Conservation (phyloP, 2,329 filamentous ascomycete genomes). For the Aspergillus persii region DNA sequence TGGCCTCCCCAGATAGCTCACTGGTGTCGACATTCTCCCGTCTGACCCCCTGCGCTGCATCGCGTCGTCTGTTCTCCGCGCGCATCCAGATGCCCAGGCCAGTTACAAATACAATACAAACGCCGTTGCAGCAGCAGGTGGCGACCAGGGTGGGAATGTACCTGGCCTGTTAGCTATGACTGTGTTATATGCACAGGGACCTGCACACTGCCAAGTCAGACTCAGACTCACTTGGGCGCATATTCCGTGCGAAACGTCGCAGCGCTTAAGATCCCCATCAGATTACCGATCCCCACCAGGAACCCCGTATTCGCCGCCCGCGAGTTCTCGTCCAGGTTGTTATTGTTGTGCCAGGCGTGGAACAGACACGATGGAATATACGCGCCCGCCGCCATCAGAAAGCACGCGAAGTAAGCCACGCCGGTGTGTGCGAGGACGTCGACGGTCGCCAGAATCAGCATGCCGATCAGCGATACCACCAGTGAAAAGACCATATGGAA, state of each 20-base stretch:
- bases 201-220: too few relatives aligned
- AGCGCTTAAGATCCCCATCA: constrained; percentile 47
- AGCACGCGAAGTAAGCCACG: constrained; percentile 52
- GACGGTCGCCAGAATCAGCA: constrained; percentile 46
- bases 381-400: constrained; percentile 44
- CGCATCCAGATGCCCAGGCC: constrained; percentile 48
- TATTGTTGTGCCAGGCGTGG: constrained; percentile 54
- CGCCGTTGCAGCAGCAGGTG: constrained; percentile 43
- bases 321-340: constrained; percentile 51
- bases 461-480: constrained; percentile 41
- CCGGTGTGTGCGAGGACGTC: constrained; percentile 43
- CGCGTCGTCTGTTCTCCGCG: constrained; percentile 41
- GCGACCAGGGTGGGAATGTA: constrained; percentile 50
- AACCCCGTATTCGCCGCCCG: constrained; percentile 51
- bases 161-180: constrained; percentile 1
- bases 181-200: too few relatives aligned
- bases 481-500: constrained; percentile 47
- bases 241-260: constrained; percentile 50
- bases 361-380: constrained; percentile 51
- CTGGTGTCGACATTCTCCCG: constrained; percentile 43
- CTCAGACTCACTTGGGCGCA: constrained; percentile 39
- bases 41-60: constrained; percentile 36
- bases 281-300: constrained; percentile 49
- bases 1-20: constrained; percentile 38
- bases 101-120: constrained; percentile 41